Base-by-base conservation (phyloP, 2,329 filamentous ascomycete genomes). In the Orbilia javanica region DNA sequence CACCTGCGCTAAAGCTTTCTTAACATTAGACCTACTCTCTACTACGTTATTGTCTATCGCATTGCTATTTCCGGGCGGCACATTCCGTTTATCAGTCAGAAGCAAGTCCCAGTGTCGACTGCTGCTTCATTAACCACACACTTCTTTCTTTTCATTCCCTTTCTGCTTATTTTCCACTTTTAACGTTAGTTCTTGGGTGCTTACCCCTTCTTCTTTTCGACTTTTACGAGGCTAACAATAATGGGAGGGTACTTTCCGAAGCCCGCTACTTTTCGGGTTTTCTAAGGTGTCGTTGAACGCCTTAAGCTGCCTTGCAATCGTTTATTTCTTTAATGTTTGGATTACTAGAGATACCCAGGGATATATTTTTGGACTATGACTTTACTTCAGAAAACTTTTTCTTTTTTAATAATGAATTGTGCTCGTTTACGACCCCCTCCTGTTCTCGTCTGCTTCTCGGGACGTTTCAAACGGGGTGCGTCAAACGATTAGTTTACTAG, bases 341-440 rank as follows among this genome's bases (percentile, higher is more conserved):
- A 53, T 29, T 63, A 77, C 53, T 77, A 78, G 74, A 78, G 74
- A 78, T 78, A 78, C 74, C 74, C 74, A 78, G 74, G 74, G 74
- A 78, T 78, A 78, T 76, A 76, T 75, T 70, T 78, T 72, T 65
- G 74, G 74, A 67, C 60, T 57, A 60, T 60, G 55, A 60, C 36
- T 63, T 50, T 46, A 25, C 50, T 15, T 20, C 29, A 39, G 36
- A 5, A 18, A 29, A n/a, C n/a, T n/a, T 36, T 57, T 69, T 46
- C 44, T 31, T 42, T 46, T 52, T 60, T 71, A 77, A 73, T 66
- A 55, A 65, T 55, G 68, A 72, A 72, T 25, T n/a, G 48, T 53
- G 42, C 55, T 55, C 27, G 15, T 69, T 69, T 34, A 57, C 4
- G 53, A 34, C 29, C 29, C 27, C 34, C 20, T 39, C 55, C 29